phyloP scores from a whole-genome alignment of 73 alveolate genomes.

The Effrenium voratum region DNA sequence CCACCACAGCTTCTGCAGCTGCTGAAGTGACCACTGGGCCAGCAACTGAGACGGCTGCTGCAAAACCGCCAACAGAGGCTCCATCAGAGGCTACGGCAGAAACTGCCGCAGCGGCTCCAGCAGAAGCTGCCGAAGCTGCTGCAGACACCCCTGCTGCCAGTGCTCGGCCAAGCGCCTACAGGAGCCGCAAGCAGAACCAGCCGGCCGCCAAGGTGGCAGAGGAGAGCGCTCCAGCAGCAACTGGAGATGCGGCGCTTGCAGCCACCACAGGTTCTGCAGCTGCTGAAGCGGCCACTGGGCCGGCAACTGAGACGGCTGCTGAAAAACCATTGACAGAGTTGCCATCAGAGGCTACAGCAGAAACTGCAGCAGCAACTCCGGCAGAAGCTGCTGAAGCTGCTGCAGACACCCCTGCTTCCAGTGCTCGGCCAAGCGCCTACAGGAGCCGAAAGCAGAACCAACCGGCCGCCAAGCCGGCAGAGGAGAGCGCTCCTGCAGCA shows the following conservation, averaged over 20 bases:
- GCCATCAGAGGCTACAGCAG: no score
- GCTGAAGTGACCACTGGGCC: background rate
- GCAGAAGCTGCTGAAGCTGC: no score
- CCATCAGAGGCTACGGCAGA: background rate
- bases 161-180: constrained; percentile 52
- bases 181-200: constrained; percentile 56
- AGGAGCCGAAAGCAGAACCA: background rate
- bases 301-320: no score
- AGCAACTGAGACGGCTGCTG: background rate
- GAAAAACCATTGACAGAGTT: no score
- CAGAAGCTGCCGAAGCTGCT: background rate
- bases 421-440: background rate
- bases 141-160: no score
- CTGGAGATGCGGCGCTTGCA: no score
- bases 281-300: no score
- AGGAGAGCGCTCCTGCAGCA: background rate
- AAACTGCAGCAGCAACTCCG: no score
- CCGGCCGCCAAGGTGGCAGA: no score
- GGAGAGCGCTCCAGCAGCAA: no score
- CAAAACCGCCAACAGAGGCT: background rate
- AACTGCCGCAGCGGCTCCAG: no score
- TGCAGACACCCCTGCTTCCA: background rate
- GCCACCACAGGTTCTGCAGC: no score
- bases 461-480: constrained; percentile 10
- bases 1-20: background rate